Percentiles rank a stretch among this genome's conserved stretches.
phyloP scores from a whole-genome alignment of 1,284 basidiomycete species.

The Stygiomarasmius scandens region DNA sequence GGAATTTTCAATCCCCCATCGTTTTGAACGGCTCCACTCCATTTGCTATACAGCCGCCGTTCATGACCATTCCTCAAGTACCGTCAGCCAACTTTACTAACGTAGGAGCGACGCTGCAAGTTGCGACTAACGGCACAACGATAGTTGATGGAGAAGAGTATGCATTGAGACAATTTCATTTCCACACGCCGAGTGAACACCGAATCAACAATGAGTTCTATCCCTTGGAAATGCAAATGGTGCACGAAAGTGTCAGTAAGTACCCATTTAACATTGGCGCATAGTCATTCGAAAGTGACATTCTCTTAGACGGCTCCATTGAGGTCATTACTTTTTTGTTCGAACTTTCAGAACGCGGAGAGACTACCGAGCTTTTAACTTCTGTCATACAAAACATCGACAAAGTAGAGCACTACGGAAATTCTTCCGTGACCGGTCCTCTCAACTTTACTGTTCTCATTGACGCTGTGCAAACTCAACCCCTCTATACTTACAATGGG shows the following conservation, averaged over 20 bases:
- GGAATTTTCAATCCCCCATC: conserved; percentile 1
- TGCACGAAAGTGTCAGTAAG: conserved; percentile 9
- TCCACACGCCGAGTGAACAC: conserved; percentile 15
- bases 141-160: conserved; percentile 7
- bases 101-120: conserved; percentile 13
- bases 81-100: conserved; percentile 9
- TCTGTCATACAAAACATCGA: neutral
- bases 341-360: neutral
- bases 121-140: conserved; percentile 7
- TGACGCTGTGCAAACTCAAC: neutral
- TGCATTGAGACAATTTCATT: conserved; percentile 13
- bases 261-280: neutral
- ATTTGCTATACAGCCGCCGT: neutral
- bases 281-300: no score
- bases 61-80: neutral
- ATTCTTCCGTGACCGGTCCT: neutral
- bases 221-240: conserved; percentile 16
- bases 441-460: conserved; percentile 6
- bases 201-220: conserved; percentile 11
- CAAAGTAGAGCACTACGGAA: neutral
- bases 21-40: neutral
- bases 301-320: conserved; percentile 1
- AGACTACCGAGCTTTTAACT: neutral
- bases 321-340: conserved; percentile 5
- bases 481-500: conserved; percentile 3